These are phyloP conservation scores for Cynanchum wilfordii DNA, from an alignment of 257 asterid species.

Conservation along the genomic window DNA sequence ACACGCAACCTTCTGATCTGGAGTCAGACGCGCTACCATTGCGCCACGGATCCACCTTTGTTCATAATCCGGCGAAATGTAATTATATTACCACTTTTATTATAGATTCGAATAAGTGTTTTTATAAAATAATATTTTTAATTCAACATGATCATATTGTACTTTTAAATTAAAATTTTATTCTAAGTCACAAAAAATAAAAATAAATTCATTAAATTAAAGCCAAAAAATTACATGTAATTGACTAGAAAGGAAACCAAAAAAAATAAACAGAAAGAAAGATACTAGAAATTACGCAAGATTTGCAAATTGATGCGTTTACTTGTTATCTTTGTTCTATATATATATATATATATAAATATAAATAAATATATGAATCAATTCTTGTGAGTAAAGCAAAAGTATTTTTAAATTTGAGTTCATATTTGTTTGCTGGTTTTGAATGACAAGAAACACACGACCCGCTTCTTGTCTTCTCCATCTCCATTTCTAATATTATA, in stretches of 20 bases:
- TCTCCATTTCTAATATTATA: neutral
- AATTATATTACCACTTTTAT: too few relatives aligned
- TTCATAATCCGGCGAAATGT: too few relatives aligned
- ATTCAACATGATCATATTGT: too few relatives aligned
- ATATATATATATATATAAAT: neutral
- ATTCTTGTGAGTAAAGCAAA: neutral
- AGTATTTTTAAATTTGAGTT: neutral
- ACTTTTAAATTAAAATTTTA: too few relatives aligned
- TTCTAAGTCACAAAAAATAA: too few relatives aligned
- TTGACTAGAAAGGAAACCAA: too few relatives aligned
- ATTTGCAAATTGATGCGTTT: neutral
- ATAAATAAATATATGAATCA: neutral
- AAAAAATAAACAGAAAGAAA: too few relatives aligned
- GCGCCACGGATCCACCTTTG: slow-evolving; percentile 26
- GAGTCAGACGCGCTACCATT: slow-evolving; percentile 90
- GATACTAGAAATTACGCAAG: too few relatives aligned
- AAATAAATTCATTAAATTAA: too few relatives aligned
- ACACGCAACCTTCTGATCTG: slow-evolving; percentile 99
- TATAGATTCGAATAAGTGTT: too few relatives aligned
- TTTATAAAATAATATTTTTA: too few relatives aligned
- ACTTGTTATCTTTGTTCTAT: neutral
- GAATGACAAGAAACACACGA: slow-evolving; percentile 10
- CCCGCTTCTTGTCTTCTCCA: neutral
- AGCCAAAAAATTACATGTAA: too few relatives aligned
- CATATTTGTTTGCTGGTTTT: slow-evolving; percentile 6